Evolutionary conservation across 2,329 filamentous ascomycete genomes (phyloP).

Genomic region (Seiridium unicorne): DNA sequence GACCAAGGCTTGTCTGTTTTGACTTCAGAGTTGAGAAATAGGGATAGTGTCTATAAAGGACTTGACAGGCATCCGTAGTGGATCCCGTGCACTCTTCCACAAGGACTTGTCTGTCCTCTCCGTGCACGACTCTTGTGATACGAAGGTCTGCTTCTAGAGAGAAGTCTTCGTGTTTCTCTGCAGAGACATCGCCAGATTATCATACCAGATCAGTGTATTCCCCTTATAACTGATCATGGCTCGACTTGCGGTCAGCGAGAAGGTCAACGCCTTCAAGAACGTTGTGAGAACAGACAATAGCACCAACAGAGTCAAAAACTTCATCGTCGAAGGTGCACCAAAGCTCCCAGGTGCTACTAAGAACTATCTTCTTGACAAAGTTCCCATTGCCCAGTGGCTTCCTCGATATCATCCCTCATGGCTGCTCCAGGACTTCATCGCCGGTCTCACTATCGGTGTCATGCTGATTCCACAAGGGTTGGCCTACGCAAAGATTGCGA

Average conservation of each 20-base stretch:
- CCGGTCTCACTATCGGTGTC: constrained; percentile 58
- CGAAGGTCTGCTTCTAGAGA: not conserved
- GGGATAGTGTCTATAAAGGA: constrained; percentile 1
- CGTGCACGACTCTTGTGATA: too few relatives aligned
- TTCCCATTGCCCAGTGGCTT: constrained; percentile 62
- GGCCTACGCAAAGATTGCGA: constrained; percentile 62
- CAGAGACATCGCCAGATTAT: too few relatives aligned
- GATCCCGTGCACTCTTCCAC: not conserved
- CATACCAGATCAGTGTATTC: not conserved
- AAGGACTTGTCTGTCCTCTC: too few relatives aligned
- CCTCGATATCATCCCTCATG: constrained; percentile 60
- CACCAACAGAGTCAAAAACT: constrained; percentile 29
- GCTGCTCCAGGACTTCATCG: constrained; percentile 60
- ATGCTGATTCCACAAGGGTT: constrained; percentile 61
- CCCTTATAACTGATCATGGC: not conserved
- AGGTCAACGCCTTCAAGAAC: constrained; percentile 20
- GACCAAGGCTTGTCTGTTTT: not conserved
- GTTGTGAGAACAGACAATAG: constrained; percentile 36
- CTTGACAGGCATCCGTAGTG: not conserved
- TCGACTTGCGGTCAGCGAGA: constrained; percentile 6
- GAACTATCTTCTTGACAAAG: constrained; percentile 58
- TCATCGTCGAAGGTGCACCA: constrained; percentile 24
- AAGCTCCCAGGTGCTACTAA: constrained; percentile 50
- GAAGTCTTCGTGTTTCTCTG: not conserved
- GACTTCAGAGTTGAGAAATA: not conserved